These are phyloP conservation scores for Mucor lusitanicus DNA, from an alignment of 371 early-diverging fungal species.

Conservation along the genomic window DNA sequence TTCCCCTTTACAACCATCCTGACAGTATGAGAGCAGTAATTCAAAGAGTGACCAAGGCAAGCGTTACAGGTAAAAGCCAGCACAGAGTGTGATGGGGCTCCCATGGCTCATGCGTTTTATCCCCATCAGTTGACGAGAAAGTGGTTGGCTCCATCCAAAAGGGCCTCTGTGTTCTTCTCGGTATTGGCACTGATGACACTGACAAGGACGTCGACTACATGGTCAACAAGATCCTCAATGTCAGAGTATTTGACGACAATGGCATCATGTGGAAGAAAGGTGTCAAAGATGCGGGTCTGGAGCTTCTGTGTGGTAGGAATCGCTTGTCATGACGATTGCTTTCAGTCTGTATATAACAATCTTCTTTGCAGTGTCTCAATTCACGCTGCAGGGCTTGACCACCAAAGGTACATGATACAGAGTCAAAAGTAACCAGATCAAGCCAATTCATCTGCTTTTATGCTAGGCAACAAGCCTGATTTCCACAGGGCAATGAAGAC, in stretches of 20 bases:
- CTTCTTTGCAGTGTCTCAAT: slow-evolving; percentile 70
- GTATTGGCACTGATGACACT: slow-evolving; percentile 73
- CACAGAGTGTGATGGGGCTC: not conserved
- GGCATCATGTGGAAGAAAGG: slow-evolving; percentile 75
- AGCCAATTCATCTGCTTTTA: not conserved
- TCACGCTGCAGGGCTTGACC: slow-evolving; percentile 79
- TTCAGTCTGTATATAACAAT: not conserved
- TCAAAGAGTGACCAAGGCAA: slow-evolving; percentile 41
- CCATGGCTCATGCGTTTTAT: not conserved
- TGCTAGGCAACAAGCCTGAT: slow-evolving; percentile 79
- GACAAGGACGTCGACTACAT: slow-evolving; percentile 75
- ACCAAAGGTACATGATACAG: slow-evolving; percentile 48
- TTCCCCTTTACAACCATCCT: not conserved
- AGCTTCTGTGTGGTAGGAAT: slow-evolving; percentile 70
- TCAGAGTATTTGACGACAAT: slow-evolving; percentile 74
- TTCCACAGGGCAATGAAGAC: slow-evolving; percentile 87
- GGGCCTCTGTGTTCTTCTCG: slow-evolving; percentile 79
- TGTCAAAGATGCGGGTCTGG: slow-evolving; percentile 69
- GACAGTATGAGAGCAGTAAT: slow-evolving; percentile 36
- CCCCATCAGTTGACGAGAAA: slow-evolving; percentile 56
- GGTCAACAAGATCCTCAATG: slow-evolving; percentile 70
- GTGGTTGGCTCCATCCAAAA: slow-evolving; percentile 71
- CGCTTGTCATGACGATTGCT: not conserved
- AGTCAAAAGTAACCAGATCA: not conserved
- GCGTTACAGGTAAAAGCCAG: slow-evolving; percentile 29